Evolutionary conservation across 805 yeast species (phyloP).

Genomic region (Metschnikowia cerradonensis): DNA sequence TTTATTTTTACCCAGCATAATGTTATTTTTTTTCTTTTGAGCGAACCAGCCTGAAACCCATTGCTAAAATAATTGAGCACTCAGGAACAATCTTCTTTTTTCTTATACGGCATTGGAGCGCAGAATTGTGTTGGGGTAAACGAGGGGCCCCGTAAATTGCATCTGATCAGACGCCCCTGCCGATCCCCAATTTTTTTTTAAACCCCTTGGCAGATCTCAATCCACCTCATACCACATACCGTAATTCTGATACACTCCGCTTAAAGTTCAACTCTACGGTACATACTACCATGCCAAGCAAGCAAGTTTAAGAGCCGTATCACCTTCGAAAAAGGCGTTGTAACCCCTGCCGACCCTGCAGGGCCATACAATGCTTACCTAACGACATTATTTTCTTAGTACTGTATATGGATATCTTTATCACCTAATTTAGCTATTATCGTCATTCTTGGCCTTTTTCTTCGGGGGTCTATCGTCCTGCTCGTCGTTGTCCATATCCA

Average conservation of each 20-base stretch:
- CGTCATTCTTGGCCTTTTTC: constrained; percentile 25
- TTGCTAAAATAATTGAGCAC: too few relatives aligned
- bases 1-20: neutral
- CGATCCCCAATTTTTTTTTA: neutral
- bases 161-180: neutral
- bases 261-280: neutral
- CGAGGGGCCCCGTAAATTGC: neutral
- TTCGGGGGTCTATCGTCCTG: constrained; percentile 30
- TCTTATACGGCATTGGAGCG: too few relatives aligned
- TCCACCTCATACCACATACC: neutral
- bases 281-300: neutral
- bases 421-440: neutral
- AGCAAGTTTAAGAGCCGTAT: neutral
- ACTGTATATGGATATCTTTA: neutral
- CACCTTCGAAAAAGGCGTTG: neutral
- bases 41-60: too few relatives aligned
- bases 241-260: neutral
- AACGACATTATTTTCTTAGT: neutral
- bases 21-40: too few relatives aligned
- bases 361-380: neutral
- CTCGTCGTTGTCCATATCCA: constrained; percentile 17
- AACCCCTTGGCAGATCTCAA: neutral
- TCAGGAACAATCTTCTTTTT: too few relatives aligned
- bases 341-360: neutral
- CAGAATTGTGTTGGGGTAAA: neutral